phyloP scores from a whole-genome alignment of 2,329 filamentous ascomycete species.

The Sphaerulina populicola region DNA sequence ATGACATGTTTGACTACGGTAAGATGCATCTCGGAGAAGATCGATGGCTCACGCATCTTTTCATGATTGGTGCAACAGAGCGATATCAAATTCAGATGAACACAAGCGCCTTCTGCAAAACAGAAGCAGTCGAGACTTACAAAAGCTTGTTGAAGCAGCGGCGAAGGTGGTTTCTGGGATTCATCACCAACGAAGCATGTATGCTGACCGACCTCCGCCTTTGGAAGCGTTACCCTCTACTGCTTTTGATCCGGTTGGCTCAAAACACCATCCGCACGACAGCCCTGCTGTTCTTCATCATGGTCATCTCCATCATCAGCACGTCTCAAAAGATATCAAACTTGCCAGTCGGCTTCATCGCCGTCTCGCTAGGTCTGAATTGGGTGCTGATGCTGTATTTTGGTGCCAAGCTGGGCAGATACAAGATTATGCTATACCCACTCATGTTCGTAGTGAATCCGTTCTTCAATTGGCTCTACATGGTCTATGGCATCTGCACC shows the following conservation, averaged over 20 bases:
- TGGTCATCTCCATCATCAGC: conserved; percentile 76
- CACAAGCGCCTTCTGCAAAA: conserved; percentile 96
- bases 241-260: conserved; percentile 81
- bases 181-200: conserved; percentile 95
- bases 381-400: conserved; percentile 97
- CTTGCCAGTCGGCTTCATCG: conserved; percentile 87
- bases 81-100: conserved; percentile 96
- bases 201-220: conserved; percentile 93
- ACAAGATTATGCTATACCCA: conserved; percentile 91
- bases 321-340: conserved; percentile 70
- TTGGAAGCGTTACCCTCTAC: conserved; percentile 81
- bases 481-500: conserved; percentile 94
- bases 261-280: conserved; percentile 96
- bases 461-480: conserved; percentile 97
- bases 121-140: conserved; percentile 87
- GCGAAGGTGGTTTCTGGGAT: conserved; percentile 90
- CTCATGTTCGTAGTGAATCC: conserved; percentile 93
- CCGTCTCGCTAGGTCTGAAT: conserved; percentile 82
- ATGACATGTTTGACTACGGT: conserved; percentile 92
- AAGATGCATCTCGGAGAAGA: conserved; percentile 95
- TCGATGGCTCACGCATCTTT: conserved; percentile 91
- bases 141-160: conserved; percentile 83
- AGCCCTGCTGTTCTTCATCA: conserved; percentile 85
- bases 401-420: conserved; percentile 73
- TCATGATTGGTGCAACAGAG: conserved; percentile 95